phyloP scores from a whole-genome alignment of 1,284 basidiomycete genomes.

The Porodaedalea pini region DNA sequence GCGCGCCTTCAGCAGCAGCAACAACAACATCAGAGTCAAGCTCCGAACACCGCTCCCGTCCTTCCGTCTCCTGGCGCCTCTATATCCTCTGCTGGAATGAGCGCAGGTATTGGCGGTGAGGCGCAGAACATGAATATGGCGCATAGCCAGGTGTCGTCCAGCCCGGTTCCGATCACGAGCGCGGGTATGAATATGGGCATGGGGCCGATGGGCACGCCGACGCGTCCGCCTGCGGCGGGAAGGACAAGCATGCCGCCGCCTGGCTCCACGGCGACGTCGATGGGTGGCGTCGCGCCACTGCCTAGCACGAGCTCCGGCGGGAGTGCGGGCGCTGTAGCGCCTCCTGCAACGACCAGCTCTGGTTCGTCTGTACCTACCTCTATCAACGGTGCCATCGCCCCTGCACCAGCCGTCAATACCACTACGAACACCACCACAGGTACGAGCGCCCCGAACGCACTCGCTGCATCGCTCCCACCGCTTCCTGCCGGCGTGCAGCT shows the following conservation, averaged over 20 bases:
- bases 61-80: background rate
- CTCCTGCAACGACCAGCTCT: background rate
- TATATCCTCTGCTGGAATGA: background rate
- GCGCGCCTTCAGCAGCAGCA: slow-evolving; percentile 13
- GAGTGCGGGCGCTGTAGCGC: background rate
- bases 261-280: slow-evolving; percentile 16
- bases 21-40: slow-evolving; percentile 22
- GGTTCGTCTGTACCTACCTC: slow-evolving; percentile 21
- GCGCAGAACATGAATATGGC: background rate
- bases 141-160: background rate
- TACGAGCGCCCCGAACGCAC: background rate
- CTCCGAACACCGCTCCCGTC: background rate
- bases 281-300: slow-evolving; percentile 11
- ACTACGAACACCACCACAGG: slow-evolving; percentile 20
- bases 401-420: slow-evolving; percentile 21
- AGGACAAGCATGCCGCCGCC: background rate
- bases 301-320: slow-evolving; percentile 16
- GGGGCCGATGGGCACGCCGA: slow-evolving; percentile 9
- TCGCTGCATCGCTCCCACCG: slow-evolving; percentile 24
- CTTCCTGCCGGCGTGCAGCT: slow-evolving; percentile 41
- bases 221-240: background rate
- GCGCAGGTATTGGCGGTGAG: background rate
- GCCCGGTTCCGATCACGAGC: background rate
- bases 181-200: slow-evolving; percentile 4
- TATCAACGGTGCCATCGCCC: slow-evolving; percentile 21